These are phyloP conservation scores for Raffaelea albimanens DNA, from an alignment of 2,329 filamentous ascomycete species.

Conservation along the genomic window DNA sequence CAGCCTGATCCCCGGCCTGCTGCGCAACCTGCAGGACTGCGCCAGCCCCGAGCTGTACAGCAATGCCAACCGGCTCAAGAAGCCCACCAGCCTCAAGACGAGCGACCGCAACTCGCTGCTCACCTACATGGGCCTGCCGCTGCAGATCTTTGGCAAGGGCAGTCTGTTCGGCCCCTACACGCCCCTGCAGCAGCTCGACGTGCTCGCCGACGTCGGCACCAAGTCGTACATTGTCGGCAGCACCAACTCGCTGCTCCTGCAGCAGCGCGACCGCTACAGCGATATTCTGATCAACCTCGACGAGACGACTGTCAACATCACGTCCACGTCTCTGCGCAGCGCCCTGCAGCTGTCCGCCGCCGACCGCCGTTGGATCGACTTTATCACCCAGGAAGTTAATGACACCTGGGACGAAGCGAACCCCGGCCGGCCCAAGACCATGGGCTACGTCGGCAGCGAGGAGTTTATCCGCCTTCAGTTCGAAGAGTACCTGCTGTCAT, in stretches of 20 bases:
- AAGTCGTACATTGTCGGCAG: conserved; percentile 97
- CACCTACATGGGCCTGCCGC: conserved; percentile 85
- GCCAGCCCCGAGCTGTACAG: conserved; percentile 86
- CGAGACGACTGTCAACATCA: conserved; percentile 75
- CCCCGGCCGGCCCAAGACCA: conserved; percentile 80
- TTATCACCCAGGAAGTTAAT: conserved; percentile 83
- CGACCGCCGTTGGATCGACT: conserved; percentile 94
- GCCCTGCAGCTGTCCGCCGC: conserved; percentile 74
- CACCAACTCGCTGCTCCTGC: conserved; percentile 86
- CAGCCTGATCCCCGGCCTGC: conserved; percentile 85
- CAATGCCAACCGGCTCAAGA: conserved; percentile 65
- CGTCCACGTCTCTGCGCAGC: conserved; percentile 64
- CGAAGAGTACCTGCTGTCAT: conserved; percentile 85
- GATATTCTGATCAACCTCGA: conserved; percentile 96
- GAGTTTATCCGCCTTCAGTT: conserved; percentile 97
- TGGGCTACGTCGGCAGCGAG: conserved; percentile 91
- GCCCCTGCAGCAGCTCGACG: conserved; percentile 82
- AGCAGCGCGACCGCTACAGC: conserved; percentile 92
- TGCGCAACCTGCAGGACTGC: conserved; percentile 87
- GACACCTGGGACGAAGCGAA: conserved; percentile 95
- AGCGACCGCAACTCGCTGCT: conserved; percentile 87
- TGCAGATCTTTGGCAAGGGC: conserved; percentile 94
- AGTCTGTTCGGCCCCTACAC: conserved; percentile 96
- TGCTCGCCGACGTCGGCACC: conserved; percentile 85
- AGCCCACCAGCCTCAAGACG: conserved; percentile 77